Conservation (phyloP, 2,329 filamentous ascomycete species). For the Tympanopsis confertula region DNA sequence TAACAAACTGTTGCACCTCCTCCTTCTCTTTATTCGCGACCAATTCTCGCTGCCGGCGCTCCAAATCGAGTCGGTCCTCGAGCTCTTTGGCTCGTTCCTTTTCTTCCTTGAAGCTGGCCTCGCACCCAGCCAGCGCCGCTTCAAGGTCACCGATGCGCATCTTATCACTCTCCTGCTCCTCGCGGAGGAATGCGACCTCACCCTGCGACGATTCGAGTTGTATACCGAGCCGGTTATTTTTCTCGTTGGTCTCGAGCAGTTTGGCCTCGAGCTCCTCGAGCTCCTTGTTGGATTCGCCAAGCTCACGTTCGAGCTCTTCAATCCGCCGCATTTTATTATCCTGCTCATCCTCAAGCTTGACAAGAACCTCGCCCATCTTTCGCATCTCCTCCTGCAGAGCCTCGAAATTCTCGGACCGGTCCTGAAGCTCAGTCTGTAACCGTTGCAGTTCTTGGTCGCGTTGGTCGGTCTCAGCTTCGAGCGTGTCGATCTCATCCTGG, state of each 20-base stretch:
- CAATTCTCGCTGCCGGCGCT: conserved; percentile 76
- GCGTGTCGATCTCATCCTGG: conserved; percentile 51
- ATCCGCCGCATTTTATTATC: conserved; percentile 69
- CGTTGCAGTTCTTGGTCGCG: conserved; percentile 60
- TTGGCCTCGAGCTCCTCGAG: conserved; percentile 76
- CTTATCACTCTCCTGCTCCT: conserved; percentile 95
- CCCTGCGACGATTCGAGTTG: conserved; percentile 86
- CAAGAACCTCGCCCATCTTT: conserved; percentile 73
- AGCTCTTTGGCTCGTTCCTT: conserved; percentile 65
- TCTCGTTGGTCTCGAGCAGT: conserved; percentile 73
- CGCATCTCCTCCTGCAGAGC: conserved; percentile 92
- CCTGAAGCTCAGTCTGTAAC: conserved; percentile 60
- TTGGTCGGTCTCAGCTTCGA: conserved; percentile 63
- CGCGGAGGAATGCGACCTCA: conserved; percentile 87
- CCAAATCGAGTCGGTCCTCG: conserved; percentile 64
- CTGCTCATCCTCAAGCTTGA: conserved; percentile 82
- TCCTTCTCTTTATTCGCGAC: conserved; percentile 83
- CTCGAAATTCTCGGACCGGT: conserved; percentile 75
- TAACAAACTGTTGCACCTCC: conserved; percentile 84
- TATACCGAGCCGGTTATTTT: conserved; percentile 75
- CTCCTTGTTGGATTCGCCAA: conserved; percentile 76
- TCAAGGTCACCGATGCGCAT: conserved; percentile 94
- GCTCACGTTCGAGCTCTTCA: conserved; percentile 69
- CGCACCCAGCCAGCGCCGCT: conserved; percentile 66
- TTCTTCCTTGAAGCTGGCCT: conserved; percentile 72